phyloP scores from a whole-genome alignment of 177 flowering plant species.

The Vitis hybrid region DNA sequence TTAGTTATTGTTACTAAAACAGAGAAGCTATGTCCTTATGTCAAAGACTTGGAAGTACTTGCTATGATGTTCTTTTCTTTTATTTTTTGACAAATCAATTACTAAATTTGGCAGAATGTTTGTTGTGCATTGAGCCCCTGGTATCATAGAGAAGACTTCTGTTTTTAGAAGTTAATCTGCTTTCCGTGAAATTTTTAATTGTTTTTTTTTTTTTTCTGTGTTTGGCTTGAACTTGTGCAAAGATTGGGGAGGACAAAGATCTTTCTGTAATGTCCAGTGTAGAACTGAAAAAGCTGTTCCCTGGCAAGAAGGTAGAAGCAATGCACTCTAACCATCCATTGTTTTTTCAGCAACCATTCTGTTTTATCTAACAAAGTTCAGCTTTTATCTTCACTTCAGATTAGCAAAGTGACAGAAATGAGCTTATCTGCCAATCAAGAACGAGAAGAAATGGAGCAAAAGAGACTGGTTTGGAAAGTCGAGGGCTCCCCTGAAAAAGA shows the following conservation, averaged over 20 bases:
- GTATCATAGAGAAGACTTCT: no score
- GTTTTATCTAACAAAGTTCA: background rate
- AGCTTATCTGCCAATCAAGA: slow-evolving; percentile 88
- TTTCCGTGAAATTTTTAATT: background rate
- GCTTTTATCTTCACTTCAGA: slow-evolving; percentile 39
- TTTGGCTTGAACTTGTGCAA: background rate
- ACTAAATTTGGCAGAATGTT: background rate
- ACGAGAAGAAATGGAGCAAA: slow-evolving; percentile 81
- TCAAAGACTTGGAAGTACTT: no score
- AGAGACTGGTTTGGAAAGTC: slow-evolving; percentile 74
- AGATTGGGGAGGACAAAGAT: slow-evolving; percentile 85
- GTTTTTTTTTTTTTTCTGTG: slow-evolving; percentile 1
- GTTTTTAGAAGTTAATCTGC: background rate
- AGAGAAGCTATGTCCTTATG: no score
- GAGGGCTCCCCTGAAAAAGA: slow-evolving; percentile 41
- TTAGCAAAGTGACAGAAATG: slow-evolving; percentile 62
- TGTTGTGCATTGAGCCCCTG: no score
- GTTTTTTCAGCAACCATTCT: background rate
- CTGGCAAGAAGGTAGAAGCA: slow-evolving; percentile 61
- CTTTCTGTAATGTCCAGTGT: slow-evolving; percentile 59
- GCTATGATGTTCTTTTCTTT: no score
- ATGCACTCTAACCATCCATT: background rate
- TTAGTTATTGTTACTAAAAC: no score
- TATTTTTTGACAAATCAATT: no score
- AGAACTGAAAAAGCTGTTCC: slow-evolving; percentile 67